Evolutionary conservation across 345 rosid genomes (phyloP).

Genomic region (Gossypium australe): DNA sequence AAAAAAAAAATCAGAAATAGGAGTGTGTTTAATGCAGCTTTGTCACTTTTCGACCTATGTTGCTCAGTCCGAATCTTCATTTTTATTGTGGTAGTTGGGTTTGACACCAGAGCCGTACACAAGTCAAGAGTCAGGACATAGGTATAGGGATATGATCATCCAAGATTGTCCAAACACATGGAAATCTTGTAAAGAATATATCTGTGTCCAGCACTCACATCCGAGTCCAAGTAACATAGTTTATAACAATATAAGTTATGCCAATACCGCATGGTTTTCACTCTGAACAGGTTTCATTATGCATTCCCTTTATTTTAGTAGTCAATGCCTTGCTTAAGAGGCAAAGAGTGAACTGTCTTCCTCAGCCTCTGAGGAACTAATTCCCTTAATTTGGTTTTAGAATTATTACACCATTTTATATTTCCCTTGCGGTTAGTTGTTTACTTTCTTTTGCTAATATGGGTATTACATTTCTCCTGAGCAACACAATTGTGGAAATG

Average conservation of each 20-base stretch:
- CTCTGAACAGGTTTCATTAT: not conserved
- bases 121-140: not conserved
- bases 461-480: not conserved
- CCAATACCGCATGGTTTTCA: not conserved
- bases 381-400: not conserved
- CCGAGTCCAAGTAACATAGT: not conserved
- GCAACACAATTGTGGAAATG: not conserved
- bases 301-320: not conserved
- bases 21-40: not conserved
- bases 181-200: not conserved
- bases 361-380: not conserved
- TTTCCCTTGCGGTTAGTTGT: not conserved
- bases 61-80: not conserved
- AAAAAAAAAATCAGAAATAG: not conserved
- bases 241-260: not conserved
- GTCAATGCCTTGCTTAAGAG: not conserved
- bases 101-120: not conserved
- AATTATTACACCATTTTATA: not conserved
- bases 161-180: not conserved
- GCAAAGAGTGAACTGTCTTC: not conserved
- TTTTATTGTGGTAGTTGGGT: not conserved
- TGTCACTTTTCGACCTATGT: not conserved
- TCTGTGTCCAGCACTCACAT: not conserved
- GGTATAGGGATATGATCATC: not conserved
- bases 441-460: not conserved